A percentile compares a stretch with the other conserved stretches of the same genome.
Conservation (phyloP, 306 rosid species). For the Gastrolobium bilobum region DNA sequence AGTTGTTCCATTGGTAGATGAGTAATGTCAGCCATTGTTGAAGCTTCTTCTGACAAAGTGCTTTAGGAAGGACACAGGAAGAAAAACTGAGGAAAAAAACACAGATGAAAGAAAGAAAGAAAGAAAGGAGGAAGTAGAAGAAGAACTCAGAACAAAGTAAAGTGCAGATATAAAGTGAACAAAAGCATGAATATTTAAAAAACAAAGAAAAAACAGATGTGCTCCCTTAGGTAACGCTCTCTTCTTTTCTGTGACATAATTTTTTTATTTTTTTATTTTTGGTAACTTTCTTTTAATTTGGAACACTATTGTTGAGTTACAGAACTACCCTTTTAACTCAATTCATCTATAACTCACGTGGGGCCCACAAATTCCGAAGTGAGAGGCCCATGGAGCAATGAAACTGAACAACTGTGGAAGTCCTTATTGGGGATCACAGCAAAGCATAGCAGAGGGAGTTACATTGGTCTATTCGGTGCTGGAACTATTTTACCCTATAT, state of each 20-base stretch:
- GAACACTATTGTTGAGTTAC: slow-evolving; percentile 24
- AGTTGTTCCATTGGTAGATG: slow-evolving; percentile 91
- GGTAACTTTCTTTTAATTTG: not conserved
- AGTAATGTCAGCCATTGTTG: slow-evolving; percentile 76
- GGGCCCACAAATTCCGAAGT: slow-evolving; percentile 8
- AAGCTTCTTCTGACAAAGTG: slow-evolving; percentile 53
- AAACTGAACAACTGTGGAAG: not conserved
- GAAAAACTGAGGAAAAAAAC: slow-evolving; percentile 9
- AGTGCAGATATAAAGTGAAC: slow-evolving; percentile 65
- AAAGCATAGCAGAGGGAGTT: not conserved
- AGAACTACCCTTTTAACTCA: slow-evolving; percentile 14
- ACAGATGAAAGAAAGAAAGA: not conserved
- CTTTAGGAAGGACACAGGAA: slow-evolving; percentile 47
- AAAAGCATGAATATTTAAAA: slow-evolving; percentile 46
- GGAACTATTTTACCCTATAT: not conserved
- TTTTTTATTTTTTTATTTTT: not conserved
- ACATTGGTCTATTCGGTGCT: not conserved
- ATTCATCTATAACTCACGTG: not conserved
- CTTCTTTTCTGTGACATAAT: slow-evolving; percentile 3
- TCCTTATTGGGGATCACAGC: not conserved
- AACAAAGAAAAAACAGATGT: not conserved
- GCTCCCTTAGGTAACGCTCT: not conserved
- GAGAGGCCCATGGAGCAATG: not conserved
- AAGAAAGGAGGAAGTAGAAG: slow-evolving; percentile 33
- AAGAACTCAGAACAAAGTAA: slow-evolving; percentile 52